Conservation (phyloP, 768 basidiomycete genomes). For the Leccinellum albellum region DNA sequence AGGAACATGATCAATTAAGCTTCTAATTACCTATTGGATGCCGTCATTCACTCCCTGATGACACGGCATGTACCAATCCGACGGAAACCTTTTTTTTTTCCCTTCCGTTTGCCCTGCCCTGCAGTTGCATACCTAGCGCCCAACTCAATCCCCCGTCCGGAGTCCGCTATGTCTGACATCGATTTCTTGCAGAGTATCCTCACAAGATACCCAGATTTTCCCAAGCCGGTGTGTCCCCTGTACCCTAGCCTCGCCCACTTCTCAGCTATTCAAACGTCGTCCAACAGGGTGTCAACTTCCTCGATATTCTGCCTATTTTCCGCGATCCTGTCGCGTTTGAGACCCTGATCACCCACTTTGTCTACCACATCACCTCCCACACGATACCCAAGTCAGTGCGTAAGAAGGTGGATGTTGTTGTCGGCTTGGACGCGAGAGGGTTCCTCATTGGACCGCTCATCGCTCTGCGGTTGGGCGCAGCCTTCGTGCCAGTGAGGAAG, state of each 20-base stretch:
- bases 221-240: conserved; percentile 67
- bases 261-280: background rate
- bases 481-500: conserved; percentile 96
- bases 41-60: background rate
- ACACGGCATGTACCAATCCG: conserved; percentile 1
- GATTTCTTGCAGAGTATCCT: conserved; percentile 63
- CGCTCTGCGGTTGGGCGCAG: conserved; percentile 85
- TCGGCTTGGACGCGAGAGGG: conserved; percentile 93
- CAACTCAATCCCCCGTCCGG: background rate
- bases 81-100: background rate
- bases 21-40: background rate
- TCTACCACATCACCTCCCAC: conserved; percentile 79
- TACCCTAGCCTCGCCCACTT: background rate
- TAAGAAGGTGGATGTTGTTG: conserved; percentile 84
- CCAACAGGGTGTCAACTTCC: conserved; percentile 78
- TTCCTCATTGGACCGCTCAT: conserved; percentile 93
- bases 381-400: conserved; percentile 58
- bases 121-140: conserved; percentile 1
- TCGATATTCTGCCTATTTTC: conserved; percentile 94
- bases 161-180: conserved; percentile 66
- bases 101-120: background rate
- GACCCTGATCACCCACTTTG: conserved; percentile 82
- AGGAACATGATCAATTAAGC: background rate
- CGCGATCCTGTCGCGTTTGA: conserved; percentile 85
- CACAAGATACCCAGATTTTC: conserved; percentile 70